A percentile compares a stretch with the other conserved stretches of the same genome.
Conservation (phyloP, 78 protist species). For the slime mould (Dictyostelium discoideum) region DNA sequence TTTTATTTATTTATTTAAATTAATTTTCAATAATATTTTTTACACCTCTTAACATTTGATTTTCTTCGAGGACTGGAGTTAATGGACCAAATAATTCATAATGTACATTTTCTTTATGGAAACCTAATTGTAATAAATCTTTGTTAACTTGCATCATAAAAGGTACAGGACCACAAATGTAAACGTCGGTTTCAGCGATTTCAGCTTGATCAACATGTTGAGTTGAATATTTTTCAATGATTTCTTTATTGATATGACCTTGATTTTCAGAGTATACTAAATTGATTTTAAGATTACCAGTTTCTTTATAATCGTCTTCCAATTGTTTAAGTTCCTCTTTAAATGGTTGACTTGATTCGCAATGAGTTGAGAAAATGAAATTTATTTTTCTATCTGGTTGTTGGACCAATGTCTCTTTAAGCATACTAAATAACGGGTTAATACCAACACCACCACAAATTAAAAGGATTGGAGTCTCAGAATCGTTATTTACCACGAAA, state of each 20-base stretch:
- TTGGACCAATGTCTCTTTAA: not conserved
- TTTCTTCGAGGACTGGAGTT: not conserved
- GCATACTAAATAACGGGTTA: not conserved
- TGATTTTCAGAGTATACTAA: not conserved
- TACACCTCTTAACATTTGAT: not conserved
- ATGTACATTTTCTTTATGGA: not conserved
- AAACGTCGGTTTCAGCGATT: not conserved
- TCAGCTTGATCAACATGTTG: too few relatives aligned
- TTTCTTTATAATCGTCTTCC: not conserved
- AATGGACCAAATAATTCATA: constrained; percentile 77
- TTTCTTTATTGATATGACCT: not conserved
- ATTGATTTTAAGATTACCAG: not conserved
- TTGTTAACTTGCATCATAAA: constrained; percentile 22
- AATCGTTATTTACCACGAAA: not conserved
- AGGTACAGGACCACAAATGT: constrained; percentile 44
- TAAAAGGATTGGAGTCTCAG: not conserved
- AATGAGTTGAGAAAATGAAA: not conserved
- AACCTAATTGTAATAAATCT: not conserved
- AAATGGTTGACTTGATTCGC: not conserved
- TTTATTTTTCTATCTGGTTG: not conserved
- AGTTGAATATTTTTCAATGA: not conserved
- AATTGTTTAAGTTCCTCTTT: not conserved
- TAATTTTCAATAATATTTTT: not conserved
- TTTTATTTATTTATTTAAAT: not conserved
- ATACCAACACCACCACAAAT: constrained; percentile 29